These are phyloP conservation scores for Tephrocybe sp. DNA, from an alignment of 768 basidiomycete species.

Conservation along the genomic window DNA sequence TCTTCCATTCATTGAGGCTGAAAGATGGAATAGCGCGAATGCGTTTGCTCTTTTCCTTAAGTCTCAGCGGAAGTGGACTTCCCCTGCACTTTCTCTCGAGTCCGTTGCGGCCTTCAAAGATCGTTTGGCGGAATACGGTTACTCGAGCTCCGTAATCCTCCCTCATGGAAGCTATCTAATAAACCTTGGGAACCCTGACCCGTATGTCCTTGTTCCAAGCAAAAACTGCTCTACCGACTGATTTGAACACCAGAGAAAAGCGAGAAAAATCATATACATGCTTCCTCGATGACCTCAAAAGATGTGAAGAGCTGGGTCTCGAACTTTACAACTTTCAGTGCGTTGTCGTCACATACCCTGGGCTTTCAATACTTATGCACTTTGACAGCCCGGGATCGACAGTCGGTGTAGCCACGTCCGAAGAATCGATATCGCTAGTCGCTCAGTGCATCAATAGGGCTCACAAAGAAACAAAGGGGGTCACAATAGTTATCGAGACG, in stretches of 20 bases:
- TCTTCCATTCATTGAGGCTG: background rate
- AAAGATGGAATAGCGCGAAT: constrained; percentile 53
- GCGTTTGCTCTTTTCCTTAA: constrained; percentile 85
- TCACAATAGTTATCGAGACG: constrained; percentile 76
- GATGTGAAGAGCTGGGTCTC: constrained; percentile 78
- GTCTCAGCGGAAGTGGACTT: constrained; percentile 80
- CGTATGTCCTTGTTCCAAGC: constrained; percentile 39
- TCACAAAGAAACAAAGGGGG: constrained; percentile 54
- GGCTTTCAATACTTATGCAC: too few species aligned
- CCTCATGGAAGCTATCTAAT: constrained; percentile 88
- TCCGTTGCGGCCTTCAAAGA: constrained; percentile 60
- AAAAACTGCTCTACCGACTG: background rate
- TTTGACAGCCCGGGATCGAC: constrained; percentile 88
- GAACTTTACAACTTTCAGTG: constrained; percentile 85
- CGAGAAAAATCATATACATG: constrained; percentile 73
- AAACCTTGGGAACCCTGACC: constrained; percentile 80
- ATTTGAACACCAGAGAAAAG: constrained; percentile 44
- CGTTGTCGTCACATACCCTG: constrained; percentile 24
- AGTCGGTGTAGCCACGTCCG: constrained; percentile 62
- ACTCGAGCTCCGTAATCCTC: constrained; percentile 60
- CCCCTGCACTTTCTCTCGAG: constrained; percentile 52
- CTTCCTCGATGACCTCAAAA: constrained; percentile 78
- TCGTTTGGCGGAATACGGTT: constrained; percentile 60
- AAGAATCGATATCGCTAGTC: constrained; percentile 61
- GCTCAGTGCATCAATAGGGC: constrained; percentile 76